phyloP scores from a whole-genome alignment of 768 basidiomycete genomes.

The Obba rivulosa region DNA sequence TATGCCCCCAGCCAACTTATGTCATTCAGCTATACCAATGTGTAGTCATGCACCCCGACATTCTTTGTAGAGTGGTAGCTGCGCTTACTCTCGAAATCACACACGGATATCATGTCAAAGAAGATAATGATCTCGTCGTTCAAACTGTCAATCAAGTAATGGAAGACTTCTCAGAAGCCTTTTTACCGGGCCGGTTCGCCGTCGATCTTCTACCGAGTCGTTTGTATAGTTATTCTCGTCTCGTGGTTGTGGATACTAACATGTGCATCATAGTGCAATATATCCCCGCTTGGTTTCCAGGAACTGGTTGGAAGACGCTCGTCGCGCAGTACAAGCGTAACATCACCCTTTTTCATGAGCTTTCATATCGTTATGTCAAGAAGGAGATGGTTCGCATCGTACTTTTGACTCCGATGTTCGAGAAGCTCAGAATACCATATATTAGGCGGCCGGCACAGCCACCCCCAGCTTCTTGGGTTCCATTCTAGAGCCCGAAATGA shows the following conservation, averaged over 20 bases:
- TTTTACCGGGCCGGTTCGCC: slow-evolving; percentile 29
- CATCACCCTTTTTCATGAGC: slow-evolving; percentile 11
- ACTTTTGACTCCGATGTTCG: not conserved
- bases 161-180: slow-evolving; percentile 16
- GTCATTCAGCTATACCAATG: no score
- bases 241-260: not conserved
- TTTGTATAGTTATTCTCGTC: slow-evolving; percentile 9
- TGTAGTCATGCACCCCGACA: no score
- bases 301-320: slow-evolving; percentile 30
- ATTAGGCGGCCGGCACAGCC: slow-evolving; percentile 15
- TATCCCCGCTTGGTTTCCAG: slow-evolving; percentile 38
- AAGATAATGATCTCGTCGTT: slow-evolving; percentile 16
- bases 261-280: slow-evolving; percentile 5
- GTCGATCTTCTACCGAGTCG: slow-evolving; percentile 28
- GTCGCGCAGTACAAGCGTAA: slow-evolving; percentile 23
- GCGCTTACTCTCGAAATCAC: slow-evolving; percentile 22
- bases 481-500: slow-evolving; percentile 32
- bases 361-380: slow-evolving; percentile 28
- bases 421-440: not conserved
- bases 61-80: slow-evolving; percentile 18
- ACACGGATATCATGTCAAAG: slow-evolving; percentile 22
- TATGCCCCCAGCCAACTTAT: slow-evolving; percentile 11
- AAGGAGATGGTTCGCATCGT: slow-evolving; percentile 23
- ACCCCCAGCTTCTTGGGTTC: slow-evolving; percentile 16
- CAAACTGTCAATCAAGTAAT: slow-evolving; percentile 15